Percentiles rank a stretch among this genome's conserved stretches.
Conservation (phyloP, 331 rosid species). For the Malus hybrid region DNA sequence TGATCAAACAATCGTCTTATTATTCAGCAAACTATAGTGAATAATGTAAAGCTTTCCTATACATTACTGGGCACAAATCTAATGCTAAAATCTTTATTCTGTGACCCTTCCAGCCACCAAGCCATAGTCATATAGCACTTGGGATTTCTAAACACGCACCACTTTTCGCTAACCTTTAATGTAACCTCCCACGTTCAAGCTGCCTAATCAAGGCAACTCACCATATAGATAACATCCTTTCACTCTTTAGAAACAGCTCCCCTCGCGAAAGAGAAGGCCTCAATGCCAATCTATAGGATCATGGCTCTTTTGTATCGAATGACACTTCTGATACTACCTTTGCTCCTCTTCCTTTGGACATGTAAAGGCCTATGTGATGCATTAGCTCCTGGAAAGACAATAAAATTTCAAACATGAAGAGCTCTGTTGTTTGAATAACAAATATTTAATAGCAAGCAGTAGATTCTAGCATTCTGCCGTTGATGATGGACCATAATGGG, state of each 20-base stretch:
- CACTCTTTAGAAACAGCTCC: neutral
- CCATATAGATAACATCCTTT: neutral
- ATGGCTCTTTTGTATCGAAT: conserved; percentile 18
- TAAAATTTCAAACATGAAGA: neutral
- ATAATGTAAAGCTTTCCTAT: neutral
- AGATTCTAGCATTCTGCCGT: neutral
- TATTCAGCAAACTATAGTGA: neutral
- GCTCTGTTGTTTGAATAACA: neutral
- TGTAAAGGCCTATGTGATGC: conserved; percentile 91
- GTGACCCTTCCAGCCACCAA: neutral
- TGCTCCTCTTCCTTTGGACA: conserved; percentile 84
- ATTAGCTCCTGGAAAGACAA: conserved; percentile 47
- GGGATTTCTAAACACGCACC: neutral
- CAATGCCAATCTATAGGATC: neutral
- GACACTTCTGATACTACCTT: conserved; percentile 69
- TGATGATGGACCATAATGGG: neutral
- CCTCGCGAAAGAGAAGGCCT: neutral
- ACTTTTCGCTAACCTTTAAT: neutral
- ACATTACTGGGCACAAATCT: neutral
- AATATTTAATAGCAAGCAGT: too few relatives aligned
- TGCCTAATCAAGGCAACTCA: too few relatives aligned
- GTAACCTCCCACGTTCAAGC: neutral
- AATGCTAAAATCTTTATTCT: neutral
- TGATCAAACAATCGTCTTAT: neutral
- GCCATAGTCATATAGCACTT: neutral